Conservation (phyloP, 1,139 yeast species). For the Candida buenavistaensis region DNA sequence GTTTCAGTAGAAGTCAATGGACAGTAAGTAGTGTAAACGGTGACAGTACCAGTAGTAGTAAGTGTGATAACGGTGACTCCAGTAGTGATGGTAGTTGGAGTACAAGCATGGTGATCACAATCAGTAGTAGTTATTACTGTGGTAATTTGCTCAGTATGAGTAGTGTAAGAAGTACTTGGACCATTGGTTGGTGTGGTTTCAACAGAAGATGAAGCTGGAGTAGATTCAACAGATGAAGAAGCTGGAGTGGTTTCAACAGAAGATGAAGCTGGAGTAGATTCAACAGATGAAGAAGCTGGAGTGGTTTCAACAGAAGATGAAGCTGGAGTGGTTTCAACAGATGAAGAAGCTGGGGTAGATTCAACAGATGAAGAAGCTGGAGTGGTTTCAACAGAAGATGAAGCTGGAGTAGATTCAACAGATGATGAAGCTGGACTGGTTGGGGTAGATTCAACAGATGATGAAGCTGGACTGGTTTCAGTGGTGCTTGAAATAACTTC, state of each 20-base stretch:
- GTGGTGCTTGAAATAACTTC: conserved; percentile 2
- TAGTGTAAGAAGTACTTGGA: background rate
- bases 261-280: conserved; percentile 1
- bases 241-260: conserved; percentile 2
- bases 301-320: conserved; percentile 14
- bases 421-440: background rate
- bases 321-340: conserved; percentile 1
- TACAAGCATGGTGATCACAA: conserved; percentile 2
- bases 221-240: too few relatives aligned
- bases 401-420: background rate
- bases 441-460: too few relatives aligned
- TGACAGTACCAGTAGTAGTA: conserved; percentile 1
- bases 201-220: too few relatives aligned
- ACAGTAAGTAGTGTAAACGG: conserved; percentile 5
- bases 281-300: conserved; percentile 4
- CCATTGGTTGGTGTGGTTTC: too few relatives aligned
- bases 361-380: too few relatives aligned
- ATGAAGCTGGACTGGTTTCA: conserved; percentile 1
- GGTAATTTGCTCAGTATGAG: conserved; percentile 1
- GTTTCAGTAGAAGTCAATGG: conserved; percentile 7
- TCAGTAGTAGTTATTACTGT: conserved; percentile 2
- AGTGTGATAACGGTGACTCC: conserved; percentile 6
- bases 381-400: background rate
- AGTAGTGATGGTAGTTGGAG: conserved; percentile 1
- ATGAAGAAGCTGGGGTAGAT: conserved; percentile 2